phyloP scores from a whole-genome alignment of 164 flowering plant species.

The Vitis rupestris region DNA sequence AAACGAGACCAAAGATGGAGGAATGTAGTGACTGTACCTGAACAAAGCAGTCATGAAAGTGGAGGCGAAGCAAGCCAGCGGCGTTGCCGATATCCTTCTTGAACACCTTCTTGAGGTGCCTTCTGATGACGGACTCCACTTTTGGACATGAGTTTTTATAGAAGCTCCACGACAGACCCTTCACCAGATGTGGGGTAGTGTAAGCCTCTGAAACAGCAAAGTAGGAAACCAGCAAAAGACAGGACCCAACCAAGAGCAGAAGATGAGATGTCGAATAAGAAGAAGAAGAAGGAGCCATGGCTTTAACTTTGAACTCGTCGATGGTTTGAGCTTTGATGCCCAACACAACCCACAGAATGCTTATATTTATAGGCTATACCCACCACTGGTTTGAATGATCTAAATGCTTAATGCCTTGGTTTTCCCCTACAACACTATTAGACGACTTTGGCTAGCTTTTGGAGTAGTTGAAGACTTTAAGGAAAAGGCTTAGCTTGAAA shows the following conservation, averaged over 20 bases:
- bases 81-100: constrained; percentile 52
- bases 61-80: constrained; percentile 72
- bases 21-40: constrained; percentile 31
- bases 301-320: neutral
- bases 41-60: constrained; percentile 79
- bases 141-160: constrained; percentile 53
- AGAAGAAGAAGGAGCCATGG: constrained; percentile 18
- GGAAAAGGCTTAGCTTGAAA: too few species aligned
- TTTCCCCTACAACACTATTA: too few species aligned
- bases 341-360: neutral
- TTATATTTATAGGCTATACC: constrained; percentile 2
- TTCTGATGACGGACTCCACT: constrained; percentile 48
- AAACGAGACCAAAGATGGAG: too few species aligned
- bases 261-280: neutral
- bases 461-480: too few species aligned
- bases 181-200: constrained; percentile 26
- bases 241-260: neutral
- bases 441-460: too few species aligned
- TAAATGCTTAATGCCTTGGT: neutral
- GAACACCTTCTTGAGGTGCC: constrained; percentile 44
- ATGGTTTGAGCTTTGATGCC: too few species aligned
- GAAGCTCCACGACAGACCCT: constrained; percentile 59
- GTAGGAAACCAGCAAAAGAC: constrained; percentile 9
- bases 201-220: constrained; percentile 14
- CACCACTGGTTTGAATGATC: neutral